phyloP scores from a whole-genome alignment of 177 flowering plant genomes.

The Vitis hybrid region DNA sequence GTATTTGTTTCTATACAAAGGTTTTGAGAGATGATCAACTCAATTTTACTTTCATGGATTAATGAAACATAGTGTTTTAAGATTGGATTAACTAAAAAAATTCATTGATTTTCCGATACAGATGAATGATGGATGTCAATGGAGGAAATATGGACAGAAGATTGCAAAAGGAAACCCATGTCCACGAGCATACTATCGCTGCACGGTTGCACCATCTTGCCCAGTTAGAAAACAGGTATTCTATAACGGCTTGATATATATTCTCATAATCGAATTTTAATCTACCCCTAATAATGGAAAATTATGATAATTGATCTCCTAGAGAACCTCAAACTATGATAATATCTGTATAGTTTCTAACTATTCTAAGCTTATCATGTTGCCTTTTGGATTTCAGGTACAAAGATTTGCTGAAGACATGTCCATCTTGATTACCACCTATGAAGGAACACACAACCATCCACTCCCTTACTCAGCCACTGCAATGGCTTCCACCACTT shows the following conservation, averaged over 20 bases:
- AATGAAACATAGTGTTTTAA: no score
- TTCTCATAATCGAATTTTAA: no score
- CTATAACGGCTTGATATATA: no score
- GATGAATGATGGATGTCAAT: slow-evolving; percentile 99
- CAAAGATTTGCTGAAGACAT: slow-evolving; percentile 92
- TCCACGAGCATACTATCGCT: slow-evolving; percentile 95
- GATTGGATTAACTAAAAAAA: no score
- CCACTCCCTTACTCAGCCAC: slow-evolving; percentile 80
- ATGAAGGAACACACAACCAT: slow-evolving; percentile 94
- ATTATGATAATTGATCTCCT: no score
- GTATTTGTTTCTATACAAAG: slow-evolving; percentile 12
- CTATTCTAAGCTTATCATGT: neutral
- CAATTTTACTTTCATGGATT: no score
- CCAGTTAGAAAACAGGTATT: slow-evolving; percentile 95
- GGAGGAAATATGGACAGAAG: slow-evolving; percentile 99
- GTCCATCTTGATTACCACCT: slow-evolving; percentile 86
- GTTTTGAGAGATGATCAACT: no score
- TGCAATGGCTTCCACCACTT: slow-evolving; percentile 94
- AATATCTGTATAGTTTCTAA: no score
- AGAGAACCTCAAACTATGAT: no score
- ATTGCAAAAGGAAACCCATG: slow-evolving; percentile 97
- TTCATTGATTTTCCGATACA: slow-evolving; percentile 12
- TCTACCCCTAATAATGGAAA: no score
- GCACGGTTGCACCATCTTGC: slow-evolving; percentile 89
- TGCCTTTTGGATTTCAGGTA: slow-evolving; percentile 46